These are phyloP conservation scores for Scutellaria baicalensis DNA, from an alignment of 257 asterid genomes.

Conservation along the genomic window DNA sequence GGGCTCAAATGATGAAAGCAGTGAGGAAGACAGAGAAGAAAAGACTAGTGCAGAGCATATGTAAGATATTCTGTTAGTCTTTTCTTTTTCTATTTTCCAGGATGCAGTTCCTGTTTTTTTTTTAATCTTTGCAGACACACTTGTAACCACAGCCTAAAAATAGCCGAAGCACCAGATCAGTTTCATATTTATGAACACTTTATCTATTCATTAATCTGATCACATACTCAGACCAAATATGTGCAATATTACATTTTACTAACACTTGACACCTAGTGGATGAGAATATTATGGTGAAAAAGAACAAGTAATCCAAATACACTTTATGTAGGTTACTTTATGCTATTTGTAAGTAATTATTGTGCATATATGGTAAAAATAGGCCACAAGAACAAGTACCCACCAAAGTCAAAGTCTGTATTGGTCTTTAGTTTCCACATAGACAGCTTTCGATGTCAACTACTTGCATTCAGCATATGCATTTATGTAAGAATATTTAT, in stretches of 20 bases:
- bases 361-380: too few species aligned
- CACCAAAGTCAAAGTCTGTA: too few species aligned
- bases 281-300: not conserved
- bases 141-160: conserved; percentile 5
- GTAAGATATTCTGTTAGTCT: conserved; percentile 23
- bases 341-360: too few species aligned
- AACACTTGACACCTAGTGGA: conserved; percentile 1
- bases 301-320: not conserved
- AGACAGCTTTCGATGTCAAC: too few species aligned
- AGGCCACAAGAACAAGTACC: too few species aligned
- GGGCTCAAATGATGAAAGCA: conserved; percentile 35
- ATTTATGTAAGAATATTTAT: too few species aligned
- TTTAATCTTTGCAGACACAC: conserved; percentile 16
- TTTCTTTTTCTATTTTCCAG: not conserved
- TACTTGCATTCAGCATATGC: too few species aligned
- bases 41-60: conserved; percentile 34
- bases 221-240: not conserved
- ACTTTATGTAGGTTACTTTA: too few species aligned
- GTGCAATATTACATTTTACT: not conserved
- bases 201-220: not conserved
- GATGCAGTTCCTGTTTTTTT: not conserved
- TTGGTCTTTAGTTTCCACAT: too few species aligned
- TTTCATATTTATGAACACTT: conserved; percentile 3
- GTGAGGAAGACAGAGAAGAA: conserved; percentile 52
- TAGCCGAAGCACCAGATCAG: not conserved